Conservation (phyloP, 495 filamentous ascomycete species). For the Venustampulla echinocandica region DNA sequence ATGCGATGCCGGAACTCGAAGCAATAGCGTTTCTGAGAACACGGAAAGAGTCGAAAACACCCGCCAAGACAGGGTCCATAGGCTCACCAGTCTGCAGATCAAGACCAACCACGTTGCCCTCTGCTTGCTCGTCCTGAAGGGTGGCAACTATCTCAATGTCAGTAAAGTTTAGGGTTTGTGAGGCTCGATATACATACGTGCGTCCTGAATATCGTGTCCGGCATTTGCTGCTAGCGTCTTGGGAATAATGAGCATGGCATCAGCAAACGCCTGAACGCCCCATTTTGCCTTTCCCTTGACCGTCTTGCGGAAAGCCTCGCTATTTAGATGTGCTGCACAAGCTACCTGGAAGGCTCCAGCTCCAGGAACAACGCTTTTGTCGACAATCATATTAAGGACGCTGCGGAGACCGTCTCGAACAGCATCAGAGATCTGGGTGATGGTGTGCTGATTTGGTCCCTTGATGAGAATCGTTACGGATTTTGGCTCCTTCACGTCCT, state of each 20-base stretch:
- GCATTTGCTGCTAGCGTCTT: slow-evolving; percentile 96
- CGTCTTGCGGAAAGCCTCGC: slow-evolving; percentile 70
- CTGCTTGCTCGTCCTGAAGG: slow-evolving; percentile 74
- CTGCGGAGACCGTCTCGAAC: slow-evolving; percentile 93
- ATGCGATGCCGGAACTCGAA: slow-evolving; percentile 89
- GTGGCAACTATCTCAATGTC: slow-evolving; percentile 50
- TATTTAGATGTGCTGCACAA: slow-evolving; percentile 78
- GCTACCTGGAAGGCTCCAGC: slow-evolving; percentile 95
- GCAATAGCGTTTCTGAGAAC: slow-evolving; percentile 89
- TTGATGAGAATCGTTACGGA: slow-evolving; percentile 98
- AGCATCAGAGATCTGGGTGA: slow-evolving; percentile 90
- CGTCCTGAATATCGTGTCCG: slow-evolving; percentile 93
- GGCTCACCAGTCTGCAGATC: slow-evolving; percentile 78
- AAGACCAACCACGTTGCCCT: slow-evolving; percentile 81
- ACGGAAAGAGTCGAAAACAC: slow-evolving; percentile 93
- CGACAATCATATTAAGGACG: slow-evolving; percentile 98
- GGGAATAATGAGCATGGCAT: slow-evolving; percentile 87
- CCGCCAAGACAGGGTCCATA: slow-evolving; percentile 91
- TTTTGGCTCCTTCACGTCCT: slow-evolving; percentile 97
- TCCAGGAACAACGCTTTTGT: slow-evolving; percentile 87
- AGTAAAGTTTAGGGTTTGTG: slow-evolving; percentile 1
- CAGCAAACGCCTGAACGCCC: slow-evolving; percentile 89
- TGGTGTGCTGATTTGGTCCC: slow-evolving; percentile 93
- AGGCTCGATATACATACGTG: slow-evolving; percentile 45
- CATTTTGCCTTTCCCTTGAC: slow-evolving; percentile 97